Percentiles rank a stretch among this genome's conserved stretches.
These are phyloP conservation scores for Mortierella sp. DNA, from an alignment of 371 early-diverging fungal species.

Conservation along the genomic window DNA sequence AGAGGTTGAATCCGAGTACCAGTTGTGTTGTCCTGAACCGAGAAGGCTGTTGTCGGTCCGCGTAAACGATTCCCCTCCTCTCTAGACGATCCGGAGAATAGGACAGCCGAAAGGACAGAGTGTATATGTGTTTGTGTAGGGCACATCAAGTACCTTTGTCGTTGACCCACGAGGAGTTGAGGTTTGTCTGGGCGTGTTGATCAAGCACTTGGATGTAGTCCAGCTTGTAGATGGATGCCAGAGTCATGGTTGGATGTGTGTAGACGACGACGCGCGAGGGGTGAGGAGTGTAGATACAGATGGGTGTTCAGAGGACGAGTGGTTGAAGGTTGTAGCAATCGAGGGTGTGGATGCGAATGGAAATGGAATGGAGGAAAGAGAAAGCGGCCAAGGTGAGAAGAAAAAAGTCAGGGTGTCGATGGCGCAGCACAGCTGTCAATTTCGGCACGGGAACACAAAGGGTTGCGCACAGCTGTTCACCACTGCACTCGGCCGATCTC, in stretches of 20 bases:
- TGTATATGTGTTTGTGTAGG: background rate
- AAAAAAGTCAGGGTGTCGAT: background rate
- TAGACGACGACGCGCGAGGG: no score
- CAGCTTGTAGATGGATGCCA: slow-evolving; percentile 45
- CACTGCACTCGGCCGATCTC: no score
- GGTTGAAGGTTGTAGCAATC: no score
- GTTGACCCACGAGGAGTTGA: slow-evolving; percentile 78
- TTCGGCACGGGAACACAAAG: no score
- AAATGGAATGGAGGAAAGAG: background rate
- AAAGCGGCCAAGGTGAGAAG: background rate
- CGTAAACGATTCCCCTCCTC: background rate
- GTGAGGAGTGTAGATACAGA: no score
- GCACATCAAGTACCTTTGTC: slow-evolving; percentile 62
- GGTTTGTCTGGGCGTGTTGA: slow-evolving; percentile 73
- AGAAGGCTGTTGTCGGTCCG: background rate
- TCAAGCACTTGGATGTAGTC: slow-evolving; percentile 59
- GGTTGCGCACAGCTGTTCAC: no score
- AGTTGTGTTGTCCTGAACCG: no score
- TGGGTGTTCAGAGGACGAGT: no score
- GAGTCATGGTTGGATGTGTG: slow-evolving; percentile 32
- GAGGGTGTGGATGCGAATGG: no score
- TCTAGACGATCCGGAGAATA: no score
- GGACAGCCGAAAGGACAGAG: background rate
- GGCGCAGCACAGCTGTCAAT: no score
- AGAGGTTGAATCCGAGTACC: no score